Conservation (phyloP, 495 filamentous ascomycete genomes). For the Penicillium lividum region DNA sequence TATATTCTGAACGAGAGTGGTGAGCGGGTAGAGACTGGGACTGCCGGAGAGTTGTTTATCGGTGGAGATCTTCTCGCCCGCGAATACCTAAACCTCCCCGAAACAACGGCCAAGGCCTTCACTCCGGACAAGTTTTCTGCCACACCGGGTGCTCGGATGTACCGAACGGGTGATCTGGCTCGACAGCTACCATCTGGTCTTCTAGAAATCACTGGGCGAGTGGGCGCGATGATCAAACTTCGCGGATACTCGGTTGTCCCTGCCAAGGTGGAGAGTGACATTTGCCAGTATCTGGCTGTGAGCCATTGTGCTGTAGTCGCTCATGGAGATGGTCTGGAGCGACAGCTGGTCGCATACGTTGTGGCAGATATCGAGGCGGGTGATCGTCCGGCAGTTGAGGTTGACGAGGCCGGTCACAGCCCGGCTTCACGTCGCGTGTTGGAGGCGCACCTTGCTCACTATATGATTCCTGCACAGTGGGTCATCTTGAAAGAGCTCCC, state of each 20-base stretch:
- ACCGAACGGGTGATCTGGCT: conserved; percentile 85
- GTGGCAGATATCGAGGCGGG: conserved; percentile 56
- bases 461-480: conserved; percentile 72
- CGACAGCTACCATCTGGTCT: conserved; percentile 65
- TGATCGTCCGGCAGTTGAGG: conserved; percentile 53
- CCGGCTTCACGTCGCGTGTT: conserved; percentile 56
- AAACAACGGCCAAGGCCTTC: conserved; percentile 74
- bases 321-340: conserved; percentile 65
- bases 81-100: conserved; percentile 79
- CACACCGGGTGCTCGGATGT: conserved; percentile 56
- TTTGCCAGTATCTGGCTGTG: conserved; percentile 60
- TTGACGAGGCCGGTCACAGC: conserved; percentile 62
- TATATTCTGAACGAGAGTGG: conserved; percentile 62
- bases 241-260: conserved; percentile 78
- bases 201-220: conserved; percentile 80
- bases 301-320: conserved; percentile 59
- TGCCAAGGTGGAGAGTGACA: conserved; percentile 72
- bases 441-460: conserved; percentile 60
- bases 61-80: conserved; percentile 78
- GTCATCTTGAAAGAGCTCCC: conserved; percentile 60
- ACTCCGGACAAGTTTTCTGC: conserved; percentile 57
- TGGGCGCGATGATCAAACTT: conserved; percentile 76
- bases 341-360: conserved; percentile 67
- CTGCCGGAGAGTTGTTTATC: conserved; percentile 78
- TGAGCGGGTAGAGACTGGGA: conserved; percentile 59